Conservation (phyloP, 2,329 filamentous ascomycete species). For the Didymella pinodella region DNA sequence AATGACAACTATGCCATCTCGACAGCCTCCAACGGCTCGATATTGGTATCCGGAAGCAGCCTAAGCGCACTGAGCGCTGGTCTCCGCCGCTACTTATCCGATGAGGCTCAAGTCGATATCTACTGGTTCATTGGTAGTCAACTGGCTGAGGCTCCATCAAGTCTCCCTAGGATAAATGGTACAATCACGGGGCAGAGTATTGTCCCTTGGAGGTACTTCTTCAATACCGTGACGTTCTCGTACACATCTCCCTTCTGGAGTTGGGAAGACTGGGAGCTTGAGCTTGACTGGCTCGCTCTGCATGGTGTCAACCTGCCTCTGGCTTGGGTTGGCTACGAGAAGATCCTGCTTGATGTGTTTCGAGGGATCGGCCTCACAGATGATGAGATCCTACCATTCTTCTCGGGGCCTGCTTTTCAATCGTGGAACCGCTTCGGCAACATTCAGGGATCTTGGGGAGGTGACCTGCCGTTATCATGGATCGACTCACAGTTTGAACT, state of each 20-base stretch:
- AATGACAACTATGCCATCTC: conserved; percentile 28
- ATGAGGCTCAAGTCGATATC: conserved; percentile 55
- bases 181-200: conserved; percentile 53
- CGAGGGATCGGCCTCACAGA: conserved; percentile 56
- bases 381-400: conserved; percentile 56
- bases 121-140: conserved; percentile 59
- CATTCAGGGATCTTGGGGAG: conserved; percentile 50
- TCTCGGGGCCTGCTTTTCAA: conserved; percentile 61
- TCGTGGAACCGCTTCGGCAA: conserved; percentile 65
- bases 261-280: conserved; percentile 63
- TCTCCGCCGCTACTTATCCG: conserved; percentile 54
- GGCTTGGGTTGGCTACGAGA: conserved; percentile 20
- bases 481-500: not conserved
- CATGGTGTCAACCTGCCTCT: conserved; percentile 59
- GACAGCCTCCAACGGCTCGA: conserved; percentile 24
- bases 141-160: conserved; percentile 45
- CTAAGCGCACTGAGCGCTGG: conserved; percentile 35
- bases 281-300: conserved; percentile 63
- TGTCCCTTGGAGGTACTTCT: conserved; percentile 60
- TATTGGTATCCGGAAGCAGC: conserved; percentile 29
- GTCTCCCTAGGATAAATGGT: conserved; percentile 41
- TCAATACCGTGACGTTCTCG: conserved; percentile 61
- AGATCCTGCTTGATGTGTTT: conserved; percentile 50
- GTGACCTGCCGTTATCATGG: not conserved
- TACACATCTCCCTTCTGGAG: conserved; percentile 56